Evolutionary conservation across 2,329 filamentous ascomycete species (phyloP).

Genomic region (Dactylonectria estremocensis): DNA sequence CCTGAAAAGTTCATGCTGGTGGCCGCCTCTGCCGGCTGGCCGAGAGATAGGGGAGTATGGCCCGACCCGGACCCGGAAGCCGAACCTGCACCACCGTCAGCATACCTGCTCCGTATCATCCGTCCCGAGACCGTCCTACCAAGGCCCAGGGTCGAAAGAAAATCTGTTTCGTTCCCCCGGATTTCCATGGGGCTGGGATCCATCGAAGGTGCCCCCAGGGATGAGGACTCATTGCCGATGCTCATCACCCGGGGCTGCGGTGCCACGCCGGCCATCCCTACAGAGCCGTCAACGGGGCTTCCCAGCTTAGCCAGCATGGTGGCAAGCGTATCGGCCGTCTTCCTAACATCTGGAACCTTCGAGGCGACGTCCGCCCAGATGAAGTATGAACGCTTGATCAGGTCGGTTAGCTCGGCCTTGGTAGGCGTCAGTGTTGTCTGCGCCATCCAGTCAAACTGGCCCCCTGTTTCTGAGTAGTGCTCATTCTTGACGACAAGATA

Average conservation of each 20-base stretch:
- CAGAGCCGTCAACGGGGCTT: constrained; percentile 44
- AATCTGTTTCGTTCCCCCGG: constrained; percentile 38
- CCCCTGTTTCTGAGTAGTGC: constrained; percentile 56
- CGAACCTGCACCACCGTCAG: constrained; percentile 38
- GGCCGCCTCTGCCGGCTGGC: constrained; percentile 36
- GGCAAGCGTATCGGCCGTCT: constrained; percentile 62
- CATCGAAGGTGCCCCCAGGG: constrained; percentile 38
- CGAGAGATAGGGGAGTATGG: constrained; percentile 41
- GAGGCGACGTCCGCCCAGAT: constrained; percentile 62
- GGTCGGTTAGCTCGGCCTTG: constrained; percentile 57
- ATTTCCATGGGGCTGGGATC: constrained; percentile 41
- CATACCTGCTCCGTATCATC: constrained; percentile 23
- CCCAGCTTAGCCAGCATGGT: constrained; percentile 63
- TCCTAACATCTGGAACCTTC: constrained; percentile 58
- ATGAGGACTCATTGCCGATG: constrained; percentile 33
- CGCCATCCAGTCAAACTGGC: constrained; percentile 54
- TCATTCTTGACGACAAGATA: constrained; percentile 67
- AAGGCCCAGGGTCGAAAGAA: constrained; percentile 42
- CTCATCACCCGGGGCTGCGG: constrained; percentile 15
- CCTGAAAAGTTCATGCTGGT: constrained; percentile 42
- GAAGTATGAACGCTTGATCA: constrained; percentile 59
- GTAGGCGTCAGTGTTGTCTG: constrained; percentile 51
- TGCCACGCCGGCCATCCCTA: constrained; percentile 13
- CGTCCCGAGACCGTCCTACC: constrained; percentile 35
- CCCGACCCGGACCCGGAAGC: constrained; percentile 38